Percentiles rank a stretch among this genome's conserved stretches.
Conservation (phyloP, 2,329 filamentous ascomycete genomes). For the Zalaria obscura region DNA sequence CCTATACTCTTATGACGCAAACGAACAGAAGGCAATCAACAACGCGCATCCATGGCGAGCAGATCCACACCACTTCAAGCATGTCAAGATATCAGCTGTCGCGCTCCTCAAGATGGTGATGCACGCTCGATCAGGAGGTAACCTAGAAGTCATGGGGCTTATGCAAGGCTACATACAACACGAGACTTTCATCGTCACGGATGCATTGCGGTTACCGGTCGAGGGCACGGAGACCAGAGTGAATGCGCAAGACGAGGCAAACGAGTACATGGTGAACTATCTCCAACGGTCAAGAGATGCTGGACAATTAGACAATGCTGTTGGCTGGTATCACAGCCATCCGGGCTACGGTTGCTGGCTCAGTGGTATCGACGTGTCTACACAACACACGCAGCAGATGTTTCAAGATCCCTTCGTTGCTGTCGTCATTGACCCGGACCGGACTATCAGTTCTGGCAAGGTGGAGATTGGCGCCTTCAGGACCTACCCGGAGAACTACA, state of each 20-base stretch:
- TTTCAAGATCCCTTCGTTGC: slow-evolving; percentile 87
- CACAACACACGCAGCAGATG: slow-evolving; percentile 71
- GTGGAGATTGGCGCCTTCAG: slow-evolving; percentile 96
- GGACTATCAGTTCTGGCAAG: slow-evolving; percentile 85
- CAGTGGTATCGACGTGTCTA: slow-evolving; percentile 85
- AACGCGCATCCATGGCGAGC: slow-evolving; percentile 58
- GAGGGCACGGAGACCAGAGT: slow-evolving; percentile 98
- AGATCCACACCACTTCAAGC: slow-evolving; percentile 80
- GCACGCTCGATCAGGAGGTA: slow-evolving; percentile 90
- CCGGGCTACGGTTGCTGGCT: slow-evolving; percentile 98
- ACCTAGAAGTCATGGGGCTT: slow-evolving; percentile 89
- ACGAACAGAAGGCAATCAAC: slow-evolving; percentile 52
- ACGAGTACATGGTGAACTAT: slow-evolving; percentile 92
- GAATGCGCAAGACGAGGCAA: slow-evolving; percentile 88
- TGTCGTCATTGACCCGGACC: slow-evolving; percentile 90
- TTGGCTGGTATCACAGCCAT: slow-evolving; percentile 97
- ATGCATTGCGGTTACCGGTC: slow-evolving; percentile 84
- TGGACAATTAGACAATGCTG: slow-evolving; percentile 74
- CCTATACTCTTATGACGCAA: slow-evolving; percentile 69
- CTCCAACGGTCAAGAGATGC: slow-evolving; percentile 60
- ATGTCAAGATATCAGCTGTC: slow-evolving; percentile 83
- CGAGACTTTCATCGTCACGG: slow-evolving; percentile 80
- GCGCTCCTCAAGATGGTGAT: slow-evolving; percentile 98
- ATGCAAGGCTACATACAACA: slow-evolving; percentile 91
- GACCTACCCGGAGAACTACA: slow-evolving; percentile 69